Evolutionary conservation across 768 basidiomycete genomes (phyloP).

Genomic region (Solioccasus polychromus): DNA sequence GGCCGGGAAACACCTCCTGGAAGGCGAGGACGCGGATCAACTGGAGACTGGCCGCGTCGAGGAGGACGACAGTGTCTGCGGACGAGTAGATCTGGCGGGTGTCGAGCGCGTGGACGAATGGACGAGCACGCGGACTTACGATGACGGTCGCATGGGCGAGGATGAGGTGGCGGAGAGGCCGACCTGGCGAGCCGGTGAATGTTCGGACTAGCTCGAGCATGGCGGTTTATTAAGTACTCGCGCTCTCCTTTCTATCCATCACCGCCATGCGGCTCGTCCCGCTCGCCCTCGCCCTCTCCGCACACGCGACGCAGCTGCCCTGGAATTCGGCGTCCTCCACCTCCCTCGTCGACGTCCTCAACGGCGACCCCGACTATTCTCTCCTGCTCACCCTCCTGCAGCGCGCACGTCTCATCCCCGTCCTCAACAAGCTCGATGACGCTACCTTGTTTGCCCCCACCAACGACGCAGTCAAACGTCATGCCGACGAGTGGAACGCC

Average conservation of each 20-base stretch:
- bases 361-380: constrained; percentile 70
- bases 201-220: constrained; percentile 50
- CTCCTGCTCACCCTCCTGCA: constrained; percentile 77
- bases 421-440: constrained; percentile 79
- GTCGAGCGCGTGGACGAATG: constrained; percentile 1
- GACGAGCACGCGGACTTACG: constrained; percentile 39
- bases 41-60: constrained; percentile 64
- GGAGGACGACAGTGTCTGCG: constrained; percentile 64
- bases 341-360: constrained; percentile 80
- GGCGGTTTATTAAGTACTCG: no score
- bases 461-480: constrained; percentile 77
- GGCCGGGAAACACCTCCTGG: constrained; percentile 77
- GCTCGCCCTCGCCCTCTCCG: constrained; percentile 19
- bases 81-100: constrained; percentile 63
- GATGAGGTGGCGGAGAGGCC: constrained; percentile 53
- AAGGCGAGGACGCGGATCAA: constrained; percentile 73
- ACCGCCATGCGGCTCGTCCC: constrained; percentile 35
- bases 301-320: constrained; percentile 22
- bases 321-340: constrained; percentile 33
- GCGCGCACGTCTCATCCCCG: constrained; percentile 83
- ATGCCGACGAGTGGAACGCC: constrained; percentile 34
- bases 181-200: constrained; percentile 48
- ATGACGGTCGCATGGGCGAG: constrained; percentile 56
- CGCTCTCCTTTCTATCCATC: not conserved
- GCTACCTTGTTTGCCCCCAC: constrained; percentile 94